Evolutionary conservation across 2,329 filamentous ascomycete genomes (phyloP).

Genomic region (Epichloe glyceriae): DNA sequence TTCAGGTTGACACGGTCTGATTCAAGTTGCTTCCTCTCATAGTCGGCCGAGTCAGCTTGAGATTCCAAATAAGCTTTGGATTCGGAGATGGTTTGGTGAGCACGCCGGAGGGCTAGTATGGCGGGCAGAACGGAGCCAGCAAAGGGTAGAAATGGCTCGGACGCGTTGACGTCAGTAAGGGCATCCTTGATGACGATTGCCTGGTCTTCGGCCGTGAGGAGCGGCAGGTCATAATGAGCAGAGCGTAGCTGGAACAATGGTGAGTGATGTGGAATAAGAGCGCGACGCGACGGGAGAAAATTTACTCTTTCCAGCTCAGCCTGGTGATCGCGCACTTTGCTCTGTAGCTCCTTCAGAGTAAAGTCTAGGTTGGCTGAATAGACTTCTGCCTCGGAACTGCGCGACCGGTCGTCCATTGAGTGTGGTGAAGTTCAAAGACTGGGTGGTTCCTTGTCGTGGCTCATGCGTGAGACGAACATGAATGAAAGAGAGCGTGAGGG

Average conservation of each 20-base stretch:
- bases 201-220: conserved; percentile 19
- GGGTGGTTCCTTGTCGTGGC: background rate
- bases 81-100: conserved; percentile 50
- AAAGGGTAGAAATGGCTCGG: conserved; percentile 52
- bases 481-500: background rate
- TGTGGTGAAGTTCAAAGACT: background rate
- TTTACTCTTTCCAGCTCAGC: conserved; percentile 33
- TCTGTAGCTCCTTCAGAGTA: conserved; percentile 55
- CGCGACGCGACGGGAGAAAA: background rate
- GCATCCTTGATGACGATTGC: conserved; percentile 44
- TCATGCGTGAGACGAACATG: background rate
- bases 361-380: conserved; percentile 44
- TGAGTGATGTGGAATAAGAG: background rate
- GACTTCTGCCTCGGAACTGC: conserved; percentile 14
- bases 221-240: conserved; percentile 9
- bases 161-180: conserved; percentile 49
- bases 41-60: conserved; percentile 29
- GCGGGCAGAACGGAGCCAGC: conserved; percentile 56
- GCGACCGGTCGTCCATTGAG: conserved; percentile 15
- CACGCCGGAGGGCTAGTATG: conserved; percentile 56
- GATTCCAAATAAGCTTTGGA: conserved; percentile 45
- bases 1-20: conserved; percentile 35
- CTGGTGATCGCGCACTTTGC: conserved; percentile 41
- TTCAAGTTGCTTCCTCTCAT: conserved; percentile 34
- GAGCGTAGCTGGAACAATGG: conserved; percentile 15